Evolutionary conservation across 176 grass and related monocot genomes (phyloP), one percentile per base, ranked within the genome.

Genomic region (Triticum dicoccoides): DNA sequence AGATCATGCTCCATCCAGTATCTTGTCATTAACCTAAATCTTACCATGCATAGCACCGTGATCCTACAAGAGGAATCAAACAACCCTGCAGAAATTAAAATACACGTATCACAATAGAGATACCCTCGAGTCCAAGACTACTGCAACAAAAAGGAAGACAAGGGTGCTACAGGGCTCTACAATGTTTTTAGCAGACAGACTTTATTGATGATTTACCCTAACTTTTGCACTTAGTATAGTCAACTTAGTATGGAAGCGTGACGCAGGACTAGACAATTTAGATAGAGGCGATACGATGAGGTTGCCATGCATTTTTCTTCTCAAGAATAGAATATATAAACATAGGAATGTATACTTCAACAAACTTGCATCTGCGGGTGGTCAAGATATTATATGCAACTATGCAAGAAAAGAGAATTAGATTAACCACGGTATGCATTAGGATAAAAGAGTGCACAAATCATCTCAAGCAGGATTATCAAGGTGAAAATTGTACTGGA

Each of bases 71-170:
- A 90, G 87, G 82, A 92, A 85, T 87, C 83, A 90, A 89, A 92
- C 35, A 95, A 89, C 83, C 97, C 97, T 98, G 97, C 97, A 98
- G 89, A 98, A 93, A 98, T 94, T 96, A 87, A 93, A 94, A 92
- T 94, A 88, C 87, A 94, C 73, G 30, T 90, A 94, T 98, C 97
- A 98, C 94, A 89, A 96, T 41, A 56, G 88, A 82, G 80, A 76
- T 85, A 70, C 68, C 85, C 86, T 86, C 67, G 62, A 47, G 69
- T 70, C 86, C 64, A 85, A 88, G 61, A 87, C 83, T 86, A 72
- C 42, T 82, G 76, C 20, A 89, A 44, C 23, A 61, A 79, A 80
- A 85, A 44, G 24, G 17, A 68, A 74, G 52, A 8, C 7, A 73
- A 84, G 41, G 67, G 81, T 10, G 23, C 81, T 87, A 34, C 30